These are phyloP conservation scores for Aplosporella prunicola DNA, from an alignment of 2,329 filamentous ascomycete genomes.

Conservation along the genomic window DNA sequence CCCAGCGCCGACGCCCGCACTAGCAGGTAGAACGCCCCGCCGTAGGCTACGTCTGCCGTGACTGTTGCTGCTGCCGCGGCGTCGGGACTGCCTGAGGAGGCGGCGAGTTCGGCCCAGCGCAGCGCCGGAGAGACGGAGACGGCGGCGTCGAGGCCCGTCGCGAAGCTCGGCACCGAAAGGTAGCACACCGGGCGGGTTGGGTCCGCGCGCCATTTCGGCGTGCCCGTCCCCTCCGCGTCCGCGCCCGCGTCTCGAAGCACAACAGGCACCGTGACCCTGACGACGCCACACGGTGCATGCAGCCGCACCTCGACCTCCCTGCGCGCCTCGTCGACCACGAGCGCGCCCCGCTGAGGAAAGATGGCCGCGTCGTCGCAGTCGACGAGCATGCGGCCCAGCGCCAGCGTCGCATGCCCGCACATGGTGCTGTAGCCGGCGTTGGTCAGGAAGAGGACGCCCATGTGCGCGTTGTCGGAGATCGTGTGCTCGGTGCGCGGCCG, in stretches of 20 bases:
- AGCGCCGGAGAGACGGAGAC: slow-evolving; percentile 22
- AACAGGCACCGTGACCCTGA: slow-evolving; percentile 33
- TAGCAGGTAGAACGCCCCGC: slow-evolving; percentile 38
- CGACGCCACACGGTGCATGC: slow-evolving; percentile 38
- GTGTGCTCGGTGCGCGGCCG: slow-evolving; percentile 34
- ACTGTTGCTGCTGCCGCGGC: no score
- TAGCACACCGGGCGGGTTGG: slow-evolving; percentile 31
- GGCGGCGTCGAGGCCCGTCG: slow-evolving; percentile 22
- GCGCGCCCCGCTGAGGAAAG: slow-evolving; percentile 29
- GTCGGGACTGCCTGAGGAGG: slow-evolving; percentile 2
- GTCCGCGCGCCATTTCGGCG: slow-evolving; percentile 24
- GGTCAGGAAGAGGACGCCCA: slow-evolving; percentile 40
- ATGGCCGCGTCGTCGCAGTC: slow-evolving; percentile 24
- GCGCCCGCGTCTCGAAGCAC: no score
- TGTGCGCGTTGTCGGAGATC: slow-evolving; percentile 32
- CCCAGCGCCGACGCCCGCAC: slow-evolving; percentile 31
- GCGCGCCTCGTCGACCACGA: slow-evolving; percentile 14
- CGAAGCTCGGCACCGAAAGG: slow-evolving; percentile 35
- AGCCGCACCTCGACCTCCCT: slow-evolving; percentile 26
- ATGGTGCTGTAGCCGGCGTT: slow-evolving; percentile 43
- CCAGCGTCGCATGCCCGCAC: slow-evolving; percentile 45
- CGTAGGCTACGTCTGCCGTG: slow-evolving; percentile 31
- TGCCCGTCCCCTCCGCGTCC: background rate
- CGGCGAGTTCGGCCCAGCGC: slow-evolving; percentile 31
- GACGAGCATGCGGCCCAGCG: slow-evolving; percentile 33